Percentiles rank a stretch among this genome's conserved stretches.
These are phyloP conservation scores for Cadophora luteo-olivacea DNA, from an alignment of 2,329 filamentous ascomycete genomes.

Conservation along the genomic window DNA sequence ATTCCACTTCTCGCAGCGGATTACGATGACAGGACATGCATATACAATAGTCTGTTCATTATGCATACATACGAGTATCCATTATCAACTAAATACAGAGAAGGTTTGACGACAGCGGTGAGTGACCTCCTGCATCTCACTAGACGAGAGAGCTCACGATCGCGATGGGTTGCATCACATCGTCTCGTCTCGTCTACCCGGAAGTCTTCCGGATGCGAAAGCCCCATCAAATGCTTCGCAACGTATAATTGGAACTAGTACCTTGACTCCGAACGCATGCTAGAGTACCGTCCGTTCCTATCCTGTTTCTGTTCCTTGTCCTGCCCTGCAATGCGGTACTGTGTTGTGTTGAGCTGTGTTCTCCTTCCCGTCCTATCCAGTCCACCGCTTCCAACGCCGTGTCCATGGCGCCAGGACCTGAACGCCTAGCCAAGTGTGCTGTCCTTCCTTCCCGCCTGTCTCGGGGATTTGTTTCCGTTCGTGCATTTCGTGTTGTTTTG, in stretches of 20 bases:
- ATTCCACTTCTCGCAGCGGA: background rate
- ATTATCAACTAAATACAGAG: slow-evolving; percentile 10
- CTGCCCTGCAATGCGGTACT: background rate
- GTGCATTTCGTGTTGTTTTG: slow-evolving; percentile 14
- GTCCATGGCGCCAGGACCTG: slow-evolving; percentile 12
- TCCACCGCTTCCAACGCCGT: slow-evolving; percentile 15
- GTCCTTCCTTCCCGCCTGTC: slow-evolving; percentile 10
- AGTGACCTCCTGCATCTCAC: slow-evolving; percentile 11
- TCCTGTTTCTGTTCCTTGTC: slow-evolving; percentile 13
- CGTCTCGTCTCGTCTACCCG: background rate
- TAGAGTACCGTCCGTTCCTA: background rate
- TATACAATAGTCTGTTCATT: slow-evolving; percentile 11
- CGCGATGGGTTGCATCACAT: background rate
- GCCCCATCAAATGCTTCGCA: slow-evolving; percentile 3
- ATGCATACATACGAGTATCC: background rate
- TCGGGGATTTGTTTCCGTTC: slow-evolving; percentile 4
- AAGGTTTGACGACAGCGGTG: slow-evolving; percentile 13
- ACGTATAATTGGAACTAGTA: slow-evolving; percentile 11
- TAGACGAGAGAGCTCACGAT: background rate
- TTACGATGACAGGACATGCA: slow-evolving; percentile 10
- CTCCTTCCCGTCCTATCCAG: background rate
- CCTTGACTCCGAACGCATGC: background rate
- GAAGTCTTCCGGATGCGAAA: slow-evolving; percentile 4
- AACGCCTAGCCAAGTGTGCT: slow-evolving; percentile 18
- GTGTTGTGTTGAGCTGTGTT: background rate